Base-by-base conservation (phyloP, 441 rosid species). In the Dalechampia spathulata region DNA sequence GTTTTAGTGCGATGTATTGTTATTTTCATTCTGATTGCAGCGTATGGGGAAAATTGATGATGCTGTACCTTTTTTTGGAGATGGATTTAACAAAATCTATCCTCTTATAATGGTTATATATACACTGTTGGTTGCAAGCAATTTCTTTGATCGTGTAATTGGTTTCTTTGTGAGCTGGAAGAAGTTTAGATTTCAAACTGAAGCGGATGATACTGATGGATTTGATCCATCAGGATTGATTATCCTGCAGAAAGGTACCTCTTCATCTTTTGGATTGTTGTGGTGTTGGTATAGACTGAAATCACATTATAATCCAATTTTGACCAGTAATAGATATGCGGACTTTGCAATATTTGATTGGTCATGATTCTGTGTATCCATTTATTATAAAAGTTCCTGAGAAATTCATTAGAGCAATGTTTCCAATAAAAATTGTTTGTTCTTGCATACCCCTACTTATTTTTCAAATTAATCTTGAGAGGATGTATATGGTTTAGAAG, bases 21-120 rank as follows among this genome's bases (percentile, higher is more conserved):
- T 30, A n/a, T n/a, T n/a, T n/a, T 6, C 50, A 8, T 42, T 61
- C 36, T 62, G 47, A 42, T 62, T 81, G 74, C 94, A 94, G 99
- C 80, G 85, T 62, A 94, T 90, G 97, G 97, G 96, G 17, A 84
- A 74, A 62, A 90, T 94, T 21, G 91, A 90, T 70, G 77, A 74
- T 30, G 89, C 91, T 43, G 86, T 94, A 62, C 85, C 97, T 26
- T 73, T 90, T 48, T 84, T 90, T 52, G 98, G 97, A 51, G 64
- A 75, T 58, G 87, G 76, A 19, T 86, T 94, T 75, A 90, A 90
- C 75, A 84, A 78, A 71, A 94, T 94, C 23, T 94, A 87, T 76
- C 99, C 99, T 15, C 96, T 94, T 62, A 77, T 94, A 58, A 94
- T 94, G 97, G 99, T 94, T 76, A 63, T 86, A 28, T 94, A 87